Base-by-base conservation (phyloP, 306 rosid species). In the Cucumis sativus region DNA sequence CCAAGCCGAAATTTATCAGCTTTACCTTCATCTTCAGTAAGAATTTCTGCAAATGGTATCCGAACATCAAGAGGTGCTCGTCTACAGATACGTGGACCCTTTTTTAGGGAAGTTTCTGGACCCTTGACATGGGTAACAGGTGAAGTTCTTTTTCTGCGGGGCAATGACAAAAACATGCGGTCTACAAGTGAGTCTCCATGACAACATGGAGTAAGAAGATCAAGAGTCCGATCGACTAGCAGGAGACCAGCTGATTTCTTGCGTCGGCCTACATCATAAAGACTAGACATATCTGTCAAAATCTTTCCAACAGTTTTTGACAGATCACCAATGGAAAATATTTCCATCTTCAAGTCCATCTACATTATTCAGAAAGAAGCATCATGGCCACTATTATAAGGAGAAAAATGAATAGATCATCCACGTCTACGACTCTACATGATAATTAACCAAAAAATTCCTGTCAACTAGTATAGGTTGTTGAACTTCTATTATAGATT, bases 301-400 rank as follows among this genome's bases (percentile, higher is more conserved):
- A 92, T 65, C 84, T 90, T 92, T 59, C 98, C 97, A 72, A 94
- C 88, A 49, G 83, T 82, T 90, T 89, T 94, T 78, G 98, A 89
- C 70, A 88, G 83, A 88, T 91, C 98, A 59, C 97, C 98, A 61
- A 94, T 86, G 77, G 98, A 93, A 87, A 90, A 93, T 78, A 93
- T 90, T 83, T 93, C 98, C 92, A 90, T 75, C 84, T 91, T 93
- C 91, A 93, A 85, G 91, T 93, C 98, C 98, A 93, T 90, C 98
- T 93, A 81, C 84, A 84, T 66, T 77, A 86, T 84, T 74, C 78
- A 84, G 79, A 76, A 84, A 80, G 77, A 75, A 25, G 74, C 55
- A n/a, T 65, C 74, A 61, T 55, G 72, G 76, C 81, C 87, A 85
- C 60, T 12, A 23, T 39, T n/a, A 45, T 71, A 83, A 56, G 83